Evolutionary conservation across 805 yeast genomes (phyloP).

Genomic region (Metschnikowia sp.): DNA sequence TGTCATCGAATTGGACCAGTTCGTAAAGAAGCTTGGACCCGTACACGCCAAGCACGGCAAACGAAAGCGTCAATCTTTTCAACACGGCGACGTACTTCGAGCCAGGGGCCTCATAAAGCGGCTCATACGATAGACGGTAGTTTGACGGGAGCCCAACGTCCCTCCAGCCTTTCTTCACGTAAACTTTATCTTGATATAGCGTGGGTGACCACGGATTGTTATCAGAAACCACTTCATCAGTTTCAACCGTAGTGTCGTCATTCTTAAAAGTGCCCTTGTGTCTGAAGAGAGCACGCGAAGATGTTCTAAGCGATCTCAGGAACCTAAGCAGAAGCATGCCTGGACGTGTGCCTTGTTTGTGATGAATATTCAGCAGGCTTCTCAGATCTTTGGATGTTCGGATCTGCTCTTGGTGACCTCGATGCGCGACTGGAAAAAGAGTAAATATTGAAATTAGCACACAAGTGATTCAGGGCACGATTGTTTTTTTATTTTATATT

Average conservation of each 20-base stretch:
- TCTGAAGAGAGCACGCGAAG: slow-evolving; percentile 10
- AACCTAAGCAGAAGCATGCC: slow-evolving; percentile 8
- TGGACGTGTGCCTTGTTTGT: too few species aligned
- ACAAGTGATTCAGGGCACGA: too few species aligned
- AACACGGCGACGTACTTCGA: slow-evolving; percentile 58
- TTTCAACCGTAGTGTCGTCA: slow-evolving; percentile 35
- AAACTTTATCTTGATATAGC: slow-evolving; percentile 40
- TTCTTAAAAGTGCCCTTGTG: slow-evolving; percentile 20
- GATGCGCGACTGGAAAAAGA: too few species aligned
- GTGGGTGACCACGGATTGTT: slow-evolving; percentile 48
- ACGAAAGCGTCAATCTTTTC: slow-evolving; percentile 59
- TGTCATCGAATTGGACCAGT: slow-evolving; percentile 51
- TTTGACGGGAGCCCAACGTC: slow-evolving; percentile 49
- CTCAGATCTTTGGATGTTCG: too few species aligned
- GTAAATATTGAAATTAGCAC: too few species aligned
- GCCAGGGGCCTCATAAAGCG: slow-evolving; percentile 64
- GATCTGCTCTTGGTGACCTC: too few species aligned
- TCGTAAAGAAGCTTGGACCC: slow-evolving; percentile 58
- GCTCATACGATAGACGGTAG: slow-evolving; percentile 53
- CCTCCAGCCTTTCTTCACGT: slow-evolving; percentile 35
- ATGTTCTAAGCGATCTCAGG: slow-evolving; percentile 7
- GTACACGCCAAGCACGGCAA: slow-evolving; percentile 57
- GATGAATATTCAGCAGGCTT: too few species aligned
- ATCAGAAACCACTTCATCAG: slow-evolving; percentile 38
- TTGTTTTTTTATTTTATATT: too few species aligned